Evolutionary conservation across 2,329 filamentous ascomycete species (phyloP), one percentile per base, ranked within the genome.

Genomic region (Alternaria burnsii): DNA sequence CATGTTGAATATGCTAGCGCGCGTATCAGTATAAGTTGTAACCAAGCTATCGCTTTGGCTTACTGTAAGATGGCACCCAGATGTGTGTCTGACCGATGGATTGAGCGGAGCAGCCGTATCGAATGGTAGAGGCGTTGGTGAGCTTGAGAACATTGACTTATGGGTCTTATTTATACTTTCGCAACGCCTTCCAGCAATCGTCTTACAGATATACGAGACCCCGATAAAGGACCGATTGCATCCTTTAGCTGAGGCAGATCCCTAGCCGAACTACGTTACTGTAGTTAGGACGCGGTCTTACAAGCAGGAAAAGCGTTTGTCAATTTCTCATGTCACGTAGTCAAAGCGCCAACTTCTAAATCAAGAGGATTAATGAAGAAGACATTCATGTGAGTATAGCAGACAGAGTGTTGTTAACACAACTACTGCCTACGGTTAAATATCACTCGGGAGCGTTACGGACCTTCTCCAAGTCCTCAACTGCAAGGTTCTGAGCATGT

Each of bases 341-440:
- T 36, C 4, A n/a, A 36, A 36, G 1, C 34, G 3, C 1, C 1
- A 14, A 36, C 12, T 6, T 36, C 6, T 5, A 16, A 36, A 2
- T 16, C 12, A 1, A 10, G 14, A 16, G 14, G 14, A 36, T 1
- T 1, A 36, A 14, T 14, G 12, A 14, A 16, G 14, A n/a, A 36
- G 34, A 7, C 11, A 36, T 16, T 2, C 12, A 16, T 36, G 12
- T n/a, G 7, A 16, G 6, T 36, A n/a, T 5, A 36, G 34, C 34
- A 36, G 0, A 16, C 14, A 7, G n/a, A 4, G 14, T 0, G 4
- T 1, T 36, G 6, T 0, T 14, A 36, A 1, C 1, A 36, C 1
- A 16, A 0, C 12, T 36, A 0, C 12, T 16, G 12, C 34, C 5
- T 8, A 26, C 24, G 7, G 24, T 1, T 0, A 26, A 2, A 7